Evolutionary conservation across 768 basidiomycete species (phyloP).

Genomic region (Leccinellum rugosiceps): DNA sequence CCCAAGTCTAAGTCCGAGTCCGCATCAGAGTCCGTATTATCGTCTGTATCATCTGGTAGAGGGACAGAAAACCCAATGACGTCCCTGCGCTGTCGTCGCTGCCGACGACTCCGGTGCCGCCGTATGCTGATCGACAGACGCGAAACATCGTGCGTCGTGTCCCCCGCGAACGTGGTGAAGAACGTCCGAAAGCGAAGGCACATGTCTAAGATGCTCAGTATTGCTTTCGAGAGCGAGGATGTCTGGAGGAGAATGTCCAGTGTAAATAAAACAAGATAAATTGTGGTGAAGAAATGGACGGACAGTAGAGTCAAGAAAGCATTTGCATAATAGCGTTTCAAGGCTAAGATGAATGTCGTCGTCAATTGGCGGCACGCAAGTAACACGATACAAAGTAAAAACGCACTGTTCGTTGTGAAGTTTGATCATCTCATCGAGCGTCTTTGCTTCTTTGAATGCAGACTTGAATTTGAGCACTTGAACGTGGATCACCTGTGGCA

Average conservation of each 20-base stretch:
- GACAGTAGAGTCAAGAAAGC: conserved; percentile 63
- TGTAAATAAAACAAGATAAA: neutral
- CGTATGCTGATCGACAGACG: conserved; percentile 50
- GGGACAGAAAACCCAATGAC: conserved; percentile 59
- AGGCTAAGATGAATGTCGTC: conserved; percentile 39
- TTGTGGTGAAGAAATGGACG: conserved; percentile 8
- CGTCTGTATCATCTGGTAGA: conserved; percentile 23
- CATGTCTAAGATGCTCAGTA: conserved; percentile 72
- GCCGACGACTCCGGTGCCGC: conserved; percentile 62
- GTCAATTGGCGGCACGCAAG: neutral
- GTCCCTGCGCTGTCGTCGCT: conserved; percentile 51
- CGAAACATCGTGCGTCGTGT: conserved; percentile 55
- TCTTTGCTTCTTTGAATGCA: conserved; percentile 48
- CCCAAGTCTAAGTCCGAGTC: conserved; percentile 11
- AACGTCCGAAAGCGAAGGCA: conserved; percentile 64
- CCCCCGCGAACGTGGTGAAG: conserved; percentile 58
- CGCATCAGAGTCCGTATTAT: conserved; percentile 38
- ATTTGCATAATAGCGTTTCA: conserved; percentile 55
- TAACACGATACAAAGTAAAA: neutral
- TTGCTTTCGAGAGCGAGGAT: conserved; percentile 57
- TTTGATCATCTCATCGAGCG: conserved; percentile 74
- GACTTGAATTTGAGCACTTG: conserved; percentile 61
- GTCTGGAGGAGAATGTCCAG: conserved; percentile 41
- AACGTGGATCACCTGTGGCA: conserved; percentile 60
- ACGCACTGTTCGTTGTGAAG: conserved; percentile 70